These are phyloP conservation scores for Trichoderma sp. DNA, from an alignment of 2,329 filamentous ascomycete genomes.

Conservation along the genomic window DNA sequence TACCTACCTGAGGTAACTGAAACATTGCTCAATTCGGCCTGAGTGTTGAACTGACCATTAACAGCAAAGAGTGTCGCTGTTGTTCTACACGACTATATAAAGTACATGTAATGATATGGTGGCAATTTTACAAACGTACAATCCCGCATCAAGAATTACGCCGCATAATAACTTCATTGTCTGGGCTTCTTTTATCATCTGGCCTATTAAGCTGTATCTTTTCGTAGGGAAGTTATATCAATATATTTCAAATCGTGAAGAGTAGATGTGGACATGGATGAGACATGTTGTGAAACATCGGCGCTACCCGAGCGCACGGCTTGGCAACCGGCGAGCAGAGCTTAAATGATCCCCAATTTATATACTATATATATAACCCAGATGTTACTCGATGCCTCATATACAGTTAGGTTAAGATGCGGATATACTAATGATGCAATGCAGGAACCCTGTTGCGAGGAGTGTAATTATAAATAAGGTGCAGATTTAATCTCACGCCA, in stretches of 20 bases:
- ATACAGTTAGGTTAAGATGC: background rate
- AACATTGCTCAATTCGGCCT: background rate
- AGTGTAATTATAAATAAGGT: background rate
- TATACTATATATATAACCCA: background rate
- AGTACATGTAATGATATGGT: background rate
- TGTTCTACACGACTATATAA: background rate
- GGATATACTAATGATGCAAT: background rate
- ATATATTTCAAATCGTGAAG: background rate
- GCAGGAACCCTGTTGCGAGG: background rate
- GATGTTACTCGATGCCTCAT: background rate
- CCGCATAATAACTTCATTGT: background rate
- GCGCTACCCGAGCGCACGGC: background rate
- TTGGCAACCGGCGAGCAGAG: background rate
- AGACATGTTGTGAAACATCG: background rate
- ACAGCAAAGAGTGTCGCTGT: background rate
- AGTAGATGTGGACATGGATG: background rate
- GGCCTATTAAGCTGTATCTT: fast-evolving
- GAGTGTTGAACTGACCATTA: background rate
- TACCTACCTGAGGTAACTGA: background rate
- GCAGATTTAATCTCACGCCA: background rate
- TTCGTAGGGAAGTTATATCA: background rate
- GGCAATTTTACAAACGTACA: background rate
- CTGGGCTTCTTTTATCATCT: background rate
- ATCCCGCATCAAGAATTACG: background rate
- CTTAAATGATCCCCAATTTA: background rate